A percentile compares a stretch with the other conserved stretches of the same genome.
These are phyloP conservation scores for Tetrahymena borealis DNA, from an alignment of 73 alveolate genomes.

Conservation along the genomic window DNA sequence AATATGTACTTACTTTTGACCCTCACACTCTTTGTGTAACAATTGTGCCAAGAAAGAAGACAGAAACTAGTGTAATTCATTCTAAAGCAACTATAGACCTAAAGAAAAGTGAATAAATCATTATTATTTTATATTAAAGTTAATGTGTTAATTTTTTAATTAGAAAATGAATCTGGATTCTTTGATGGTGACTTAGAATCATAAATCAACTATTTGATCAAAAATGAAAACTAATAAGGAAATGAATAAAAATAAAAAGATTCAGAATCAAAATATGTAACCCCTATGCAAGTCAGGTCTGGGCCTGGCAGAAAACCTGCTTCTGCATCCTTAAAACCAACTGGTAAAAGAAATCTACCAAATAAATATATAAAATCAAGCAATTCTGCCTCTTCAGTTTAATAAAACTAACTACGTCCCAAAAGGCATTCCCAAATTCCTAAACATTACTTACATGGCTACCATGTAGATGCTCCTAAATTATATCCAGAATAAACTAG, in stretches of 20 bases:
- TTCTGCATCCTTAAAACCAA: background rate
- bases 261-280: background rate
- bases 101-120: background rate
- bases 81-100: background rate
- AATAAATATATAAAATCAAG: background rate
- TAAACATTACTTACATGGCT: background rate
- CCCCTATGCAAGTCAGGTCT: background rate
- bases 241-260: no score
- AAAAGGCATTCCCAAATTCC: background rate
- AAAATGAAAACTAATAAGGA: background rate
- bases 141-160: background rate
- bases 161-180: background rate
- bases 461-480: background rate
- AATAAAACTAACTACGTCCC: background rate
- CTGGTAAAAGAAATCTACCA: background rate
- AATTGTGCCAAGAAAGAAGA: background rate
- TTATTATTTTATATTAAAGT: background rate
- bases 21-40: background rate
- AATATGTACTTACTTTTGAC: background rate
- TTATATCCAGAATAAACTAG: background rate
- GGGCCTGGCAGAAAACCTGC: background rate
- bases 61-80: background rate
- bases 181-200: background rate
- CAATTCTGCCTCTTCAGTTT: background rate
- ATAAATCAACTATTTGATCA: background rate